Base-by-base conservation (phyloP, 768 basidiomycete genomes). In the Panaeolus papilionaceus region DNA sequence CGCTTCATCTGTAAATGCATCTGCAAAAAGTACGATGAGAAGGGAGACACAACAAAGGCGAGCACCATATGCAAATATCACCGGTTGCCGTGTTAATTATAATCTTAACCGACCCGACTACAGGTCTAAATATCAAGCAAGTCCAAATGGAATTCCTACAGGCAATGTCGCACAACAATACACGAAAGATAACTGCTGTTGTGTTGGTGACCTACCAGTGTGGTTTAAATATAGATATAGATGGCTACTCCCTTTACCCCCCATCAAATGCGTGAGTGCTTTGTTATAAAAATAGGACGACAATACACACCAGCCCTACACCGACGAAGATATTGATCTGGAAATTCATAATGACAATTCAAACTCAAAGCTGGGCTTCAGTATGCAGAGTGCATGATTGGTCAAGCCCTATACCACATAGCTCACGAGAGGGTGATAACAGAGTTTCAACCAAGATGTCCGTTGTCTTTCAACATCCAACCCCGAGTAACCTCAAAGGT, bases 181-280 rank as follows among this genome's bases (percentile, higher is more conserved):
- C 54, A 23, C 54, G 14, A 1, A 58, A 10, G 33, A 58, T n/a
- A 58, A 58, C 14, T 37, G 54, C 20, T 16, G 54, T 33, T 33
- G 54, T 28, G 49, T 51, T 51, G 54, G 54, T 58, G 54, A 58
- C 33, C 33, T 51, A 20, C 47, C 47, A 49, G 7, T 44, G 42
- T 12, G 11, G 11, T 16, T 14, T 11, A 16, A 47, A 16, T 51
- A 23, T 23, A 20, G 23, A 20, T 20, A 49, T 49, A 51, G 47
- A 23, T 26, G 23, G 47, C 20, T 20, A 18, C 45, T 14, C 14
- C 14, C 20, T 51, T 51, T 23, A 23, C 23, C n/a, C 47, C n/a
- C 6, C 20, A 51, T 20, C 20, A 20, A 9, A 51, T 51, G 47
- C 23, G 47, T 51, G 20, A 51, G 26, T 51, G 47, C 3, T 23